A percentile compares a stretch with the other conserved stretches of the same genome.
Conservation (phyloP, 116 monocot species). For the Zostera marina region DNA sequence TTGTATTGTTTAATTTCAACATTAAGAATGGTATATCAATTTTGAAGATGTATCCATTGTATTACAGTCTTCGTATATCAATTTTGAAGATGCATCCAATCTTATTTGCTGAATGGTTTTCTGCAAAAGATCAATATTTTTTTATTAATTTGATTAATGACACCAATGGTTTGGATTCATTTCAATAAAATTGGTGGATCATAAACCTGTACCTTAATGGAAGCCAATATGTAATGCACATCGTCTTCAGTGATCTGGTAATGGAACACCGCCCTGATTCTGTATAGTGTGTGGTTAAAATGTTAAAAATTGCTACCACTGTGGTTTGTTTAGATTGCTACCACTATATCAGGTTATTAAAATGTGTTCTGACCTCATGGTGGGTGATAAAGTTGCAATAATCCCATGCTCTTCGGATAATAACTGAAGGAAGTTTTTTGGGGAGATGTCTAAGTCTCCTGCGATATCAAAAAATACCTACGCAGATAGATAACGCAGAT, state of each 20-base stretch:
- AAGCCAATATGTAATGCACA: neutral
- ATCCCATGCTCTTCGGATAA: neutral
- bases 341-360: neutral
- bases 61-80: neutral
- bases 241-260: neutral
- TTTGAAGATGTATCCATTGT: neutral
- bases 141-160: neutral
- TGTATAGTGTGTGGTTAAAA: neutral
- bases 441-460: neutral
- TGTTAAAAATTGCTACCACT: neutral
- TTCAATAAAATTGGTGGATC: neutral
- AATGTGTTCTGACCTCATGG: neutral
- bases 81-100: neutral
- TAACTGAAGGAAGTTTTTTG: neutral
- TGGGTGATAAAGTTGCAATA: neutral
- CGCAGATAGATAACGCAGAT: no score
- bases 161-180: neutral
- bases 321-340: neutral
- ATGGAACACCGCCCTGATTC: neutral
- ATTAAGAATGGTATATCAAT: neutral
- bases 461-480: slow-evolving; percentile 2
- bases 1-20: no score
- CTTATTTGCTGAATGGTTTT: neutral
- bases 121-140: neutral
- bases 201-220: neutral